These are phyloP conservation scores for Lantana camara DNA, from an alignment of 257 asterid species.

Conservation along the genomic window DNA sequence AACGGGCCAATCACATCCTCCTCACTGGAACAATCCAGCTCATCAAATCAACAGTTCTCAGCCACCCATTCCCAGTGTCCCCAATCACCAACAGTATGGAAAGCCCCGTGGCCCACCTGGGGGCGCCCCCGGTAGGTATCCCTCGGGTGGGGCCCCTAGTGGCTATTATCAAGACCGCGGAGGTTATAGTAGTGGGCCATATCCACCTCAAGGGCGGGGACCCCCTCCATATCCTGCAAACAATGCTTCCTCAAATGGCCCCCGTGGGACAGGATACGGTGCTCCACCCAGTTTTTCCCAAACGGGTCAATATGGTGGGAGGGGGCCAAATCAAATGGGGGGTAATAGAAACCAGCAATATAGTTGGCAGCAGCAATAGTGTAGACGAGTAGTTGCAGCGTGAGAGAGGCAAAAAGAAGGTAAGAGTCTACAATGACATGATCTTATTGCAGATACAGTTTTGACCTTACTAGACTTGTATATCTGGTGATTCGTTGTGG, in stretches of 20 bases:
- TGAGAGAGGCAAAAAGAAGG: slow-evolving; percentile 10
- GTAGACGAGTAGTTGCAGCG: background rate
- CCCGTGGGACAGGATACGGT: slow-evolving; percentile 72
- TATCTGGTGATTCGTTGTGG: slow-evolving; percentile 3
- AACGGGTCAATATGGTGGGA: slow-evolving; percentile 70
- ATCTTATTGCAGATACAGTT: slow-evolving; percentile 16
- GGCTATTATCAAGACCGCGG: slow-evolving; percentile 87
- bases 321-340: slow-evolving; percentile 58
- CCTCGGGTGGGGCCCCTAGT: slow-evolving; percentile 62
- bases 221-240: slow-evolving; percentile 66
- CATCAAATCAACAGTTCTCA: slow-evolving; percentile 65
- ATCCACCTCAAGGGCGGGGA: slow-evolving; percentile 75
- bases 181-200: slow-evolving; percentile 53
- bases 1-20: slow-evolving; percentile 64
- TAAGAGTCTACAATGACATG: slow-evolving; percentile 1
- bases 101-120: slow-evolving; percentile 83
- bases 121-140: slow-evolving; percentile 73
- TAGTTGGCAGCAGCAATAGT: slow-evolving; percentile 88
- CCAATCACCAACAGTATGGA: slow-evolving; percentile 73
- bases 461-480: slow-evolving; percentile 25
- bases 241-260: slow-evolving; percentile 54
- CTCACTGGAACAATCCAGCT: slow-evolving; percentile 63
- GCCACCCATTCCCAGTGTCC: slow-evolving; percentile 54
- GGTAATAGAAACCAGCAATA: slow-evolving; percentile 85
- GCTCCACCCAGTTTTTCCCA: slow-evolving; percentile 74